phyloP scores from a whole-genome alignment of 176 grass and related monocot genomes.

The barley (Hordeum vulgare) region DNA sequence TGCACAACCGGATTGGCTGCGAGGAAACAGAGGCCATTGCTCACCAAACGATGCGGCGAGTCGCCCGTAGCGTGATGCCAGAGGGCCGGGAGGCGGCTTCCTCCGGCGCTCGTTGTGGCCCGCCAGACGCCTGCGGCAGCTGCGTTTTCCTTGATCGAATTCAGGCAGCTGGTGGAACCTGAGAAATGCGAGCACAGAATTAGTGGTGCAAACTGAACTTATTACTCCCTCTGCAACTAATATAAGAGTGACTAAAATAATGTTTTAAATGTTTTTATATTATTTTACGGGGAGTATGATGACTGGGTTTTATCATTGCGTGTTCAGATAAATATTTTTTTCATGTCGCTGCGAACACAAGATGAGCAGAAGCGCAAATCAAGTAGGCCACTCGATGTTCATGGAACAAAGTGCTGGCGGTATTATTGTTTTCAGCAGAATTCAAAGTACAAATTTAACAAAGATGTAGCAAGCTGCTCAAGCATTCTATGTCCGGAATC shows the following conservation, averaged over 20 bases:
- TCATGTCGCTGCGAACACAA: not conserved
- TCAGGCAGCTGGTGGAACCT: constrained; percentile 84
- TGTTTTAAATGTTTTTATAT: no score
- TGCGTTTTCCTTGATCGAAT: constrained; percentile 83
- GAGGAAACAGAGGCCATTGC: not conserved
- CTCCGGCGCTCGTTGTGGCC: constrained; percentile 90
- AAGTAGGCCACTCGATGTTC: not conserved
- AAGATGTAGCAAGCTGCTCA: not conserved
- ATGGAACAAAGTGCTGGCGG: not conserved
- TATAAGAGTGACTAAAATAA: no score
- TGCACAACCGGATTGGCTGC: not conserved
- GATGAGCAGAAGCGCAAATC: not conserved
- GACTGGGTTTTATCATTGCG: no score
- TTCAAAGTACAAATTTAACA: not conserved
- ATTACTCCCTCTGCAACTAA: no score
- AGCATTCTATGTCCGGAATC: no score
- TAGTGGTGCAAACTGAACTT: not conserved
- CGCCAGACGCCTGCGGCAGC: constrained; percentile 87
- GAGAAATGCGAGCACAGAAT: constrained; percentile 9
- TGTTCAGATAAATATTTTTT: not conserved
- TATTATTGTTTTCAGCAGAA: no score
- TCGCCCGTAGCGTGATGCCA: constrained; percentile 59
- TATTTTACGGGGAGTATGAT: no score
- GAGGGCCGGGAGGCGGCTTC: constrained; percentile 52
- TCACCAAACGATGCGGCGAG: constrained; percentile 51